A percentile compares a stretch with the other conserved stretches of the same genome.
phyloP scores from a whole-genome alignment of 139 green algal genomes.

The Tetraselmis chui region DNA sequence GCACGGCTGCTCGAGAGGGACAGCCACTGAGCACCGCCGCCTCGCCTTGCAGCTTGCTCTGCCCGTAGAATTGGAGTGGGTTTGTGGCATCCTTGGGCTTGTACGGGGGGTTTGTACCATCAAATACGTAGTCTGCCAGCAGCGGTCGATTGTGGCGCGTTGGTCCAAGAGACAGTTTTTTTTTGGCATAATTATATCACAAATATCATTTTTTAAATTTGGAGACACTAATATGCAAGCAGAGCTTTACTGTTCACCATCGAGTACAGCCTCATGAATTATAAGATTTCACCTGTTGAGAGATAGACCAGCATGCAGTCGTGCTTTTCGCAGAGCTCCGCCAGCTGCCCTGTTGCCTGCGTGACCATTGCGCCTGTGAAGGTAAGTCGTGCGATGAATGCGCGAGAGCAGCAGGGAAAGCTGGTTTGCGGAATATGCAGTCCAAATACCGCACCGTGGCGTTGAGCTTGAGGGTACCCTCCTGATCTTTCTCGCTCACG shows the following conservation, averaged over 20 bases:
- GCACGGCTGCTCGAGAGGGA: not conserved
- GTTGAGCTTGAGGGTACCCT: not conserved
- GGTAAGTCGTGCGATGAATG: too few relatives aligned
- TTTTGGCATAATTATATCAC: too few relatives aligned
- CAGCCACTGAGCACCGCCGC: not conserved
- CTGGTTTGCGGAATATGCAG: too few relatives aligned
- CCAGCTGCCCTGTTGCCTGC: not conserved
- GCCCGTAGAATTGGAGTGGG: not conserved
- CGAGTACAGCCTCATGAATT: too few relatives aligned
- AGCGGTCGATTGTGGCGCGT: too few relatives aligned
- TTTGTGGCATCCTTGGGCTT: not conserved
- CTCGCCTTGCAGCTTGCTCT: not conserved
- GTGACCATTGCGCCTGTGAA: not conserved
- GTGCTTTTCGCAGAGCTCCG: not conserved
- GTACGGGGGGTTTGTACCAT: not conserved
- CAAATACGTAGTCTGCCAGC: slow-evolving; percentile 1
- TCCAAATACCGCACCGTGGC: not conserved
- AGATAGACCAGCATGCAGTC: not conserved
- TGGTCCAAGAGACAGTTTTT: too few relatives aligned
- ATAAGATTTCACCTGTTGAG: not conserved
- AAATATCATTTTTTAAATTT: too few relatives aligned
- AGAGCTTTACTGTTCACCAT: too few relatives aligned
- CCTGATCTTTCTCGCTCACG: slow-evolving; percentile 2
- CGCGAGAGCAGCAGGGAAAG: too few relatives aligned
- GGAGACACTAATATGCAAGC: too few relatives aligned